Base-by-base conservation (phyloP, 2,329 filamentous ascomycete genomes). In the Bipolaris zeicola region DNA sequence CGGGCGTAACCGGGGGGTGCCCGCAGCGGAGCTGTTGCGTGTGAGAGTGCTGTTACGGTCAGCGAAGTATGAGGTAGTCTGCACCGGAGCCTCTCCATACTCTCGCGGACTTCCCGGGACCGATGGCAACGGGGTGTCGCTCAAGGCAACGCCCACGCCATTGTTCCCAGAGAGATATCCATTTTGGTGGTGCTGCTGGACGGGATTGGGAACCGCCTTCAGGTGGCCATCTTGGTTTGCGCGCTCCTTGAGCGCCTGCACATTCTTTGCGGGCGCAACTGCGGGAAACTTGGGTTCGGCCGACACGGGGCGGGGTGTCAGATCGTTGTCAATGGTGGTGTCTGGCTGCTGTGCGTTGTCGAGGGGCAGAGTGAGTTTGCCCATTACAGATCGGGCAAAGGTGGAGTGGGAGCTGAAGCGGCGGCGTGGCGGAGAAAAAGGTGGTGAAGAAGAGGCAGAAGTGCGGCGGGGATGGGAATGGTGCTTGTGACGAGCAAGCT, bases 1-100 rank as follows among this genome's bases (percentile, higher is more conserved):
- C 8, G 95, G 92, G 76, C 96, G 92, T 46, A 92, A 84, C 62
- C 90, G 84, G 26, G 93, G 92, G 5, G 93, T 96, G 24, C 88
- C 87, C 48, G 82, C 83, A 56, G 89, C 89, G 10, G 91, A 95
- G 68, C 89, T 90, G 70, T 90, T 88, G 70, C 89, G 81, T 58
- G 88, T 76, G 1, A 89, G 87, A 47, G 85, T 85, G 67, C 89
- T 91, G 62, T 38, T 57, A 45, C 44, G 57, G 61, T 69, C 58
- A 68, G 64, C 60, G 50, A 54, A 53, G 34, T 63, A 55, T 48
- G 52, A 53, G 44, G 58, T 47, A 50, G 52, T 42, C 51, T 53
- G 57, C 36, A 44, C 57, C 31, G 33, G 48, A 42, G 53, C 52
- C 43, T 51, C 47, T 55, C 80, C 83, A 77, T 75, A 87, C 84